Base-by-base conservation (phyloP, 2,329 filamentous ascomycete species). In the Cryphonectria carpinicola region DNA sequence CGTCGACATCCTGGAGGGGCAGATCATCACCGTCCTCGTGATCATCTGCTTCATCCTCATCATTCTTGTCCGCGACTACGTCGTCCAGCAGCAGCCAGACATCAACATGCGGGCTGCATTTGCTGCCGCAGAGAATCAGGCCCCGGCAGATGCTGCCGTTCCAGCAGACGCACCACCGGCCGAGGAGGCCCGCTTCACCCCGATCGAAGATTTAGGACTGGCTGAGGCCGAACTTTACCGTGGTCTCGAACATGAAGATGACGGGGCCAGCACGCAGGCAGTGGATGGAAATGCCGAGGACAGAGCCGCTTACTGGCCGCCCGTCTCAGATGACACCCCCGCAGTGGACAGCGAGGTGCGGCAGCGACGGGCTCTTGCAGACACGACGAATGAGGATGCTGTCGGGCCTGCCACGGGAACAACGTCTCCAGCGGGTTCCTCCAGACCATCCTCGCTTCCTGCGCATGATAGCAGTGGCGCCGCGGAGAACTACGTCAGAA, bases 31-130 rank as follows among this genome's bases (percentile, higher is more conserved):
- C 0, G 83, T 98, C 7, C 83, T 97, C 14, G 93, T 98, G 66
- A 95, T 99, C 10, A 87, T 97, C 61, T 94, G 92, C 70, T 99
- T 98, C 80, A 98, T 99, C 71, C 84, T 99, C n/a, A 90, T 99
- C 58, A 99, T 99, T 75, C 83, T 99, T 4, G 98, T 99, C 63
- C 86, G 97, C 63, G 96, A 99, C 82, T 99, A 97, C 87, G 96
- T 99, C 66, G 94, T 99, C 13, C 96, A 99, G 79, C 96, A 99
- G 79, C 96, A 99, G 78, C 96, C 95, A 6, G 91, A 95, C 74
- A 92, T 96, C 75, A 97, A 97, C 76, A 91, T 96, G 84, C 91
- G 90, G 0, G 91, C 87, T 11, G 88, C 87, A 4, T 87, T 90
- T 77, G 89, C 86, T 14, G 78, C 78, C 19, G 74, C 70, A n/a